phyloP scores from a whole-genome alignment of 495 filamentous ascomycete genomes.

The Daldinia grandis region DNA sequence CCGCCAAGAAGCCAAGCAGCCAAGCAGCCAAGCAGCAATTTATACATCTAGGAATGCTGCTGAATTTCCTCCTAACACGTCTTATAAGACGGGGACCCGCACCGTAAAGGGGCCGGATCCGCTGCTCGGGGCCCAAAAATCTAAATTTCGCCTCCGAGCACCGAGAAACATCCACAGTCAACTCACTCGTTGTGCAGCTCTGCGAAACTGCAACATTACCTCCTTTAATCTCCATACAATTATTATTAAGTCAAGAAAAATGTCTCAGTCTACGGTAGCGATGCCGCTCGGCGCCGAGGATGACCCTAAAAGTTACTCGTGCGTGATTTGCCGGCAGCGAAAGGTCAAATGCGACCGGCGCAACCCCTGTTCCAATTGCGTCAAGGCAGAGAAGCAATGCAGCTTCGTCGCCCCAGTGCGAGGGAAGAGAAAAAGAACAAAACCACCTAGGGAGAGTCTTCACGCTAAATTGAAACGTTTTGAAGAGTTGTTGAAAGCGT shows the following conservation, averaged over 20 bases:
- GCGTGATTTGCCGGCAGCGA: conserved; percentile 64
- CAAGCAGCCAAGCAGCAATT: background rate
- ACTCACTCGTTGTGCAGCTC: background rate
- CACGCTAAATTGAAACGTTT: conserved; percentile 48
- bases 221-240: background rate
- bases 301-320: conserved; percentile 30
- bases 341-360: conserved; percentile 71
- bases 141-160: conserved; percentile 12
- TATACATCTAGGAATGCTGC: background rate
- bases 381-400: conserved; percentile 53
- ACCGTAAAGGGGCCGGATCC: conserved; percentile 1
- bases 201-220: background rate
- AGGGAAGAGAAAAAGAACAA: conserved; percentile 54
- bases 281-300: background rate
- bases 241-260: background rate
- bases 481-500: conserved; percentile 32
- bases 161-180: conserved; percentile 7
- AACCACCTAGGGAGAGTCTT: conserved; percentile 43
- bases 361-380: conserved; percentile 59
- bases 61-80: background rate
- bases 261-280: conserved; percentile 8
- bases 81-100: conserved; percentile 1
- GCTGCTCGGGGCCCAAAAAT: conserved; percentile 15
- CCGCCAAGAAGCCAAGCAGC: background rate
- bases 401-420: conserved; percentile 52